Evolutionary conservation across 768 basidiomycete genomes (phyloP).

Genomic region (Tubosaeta sp.): DNA sequence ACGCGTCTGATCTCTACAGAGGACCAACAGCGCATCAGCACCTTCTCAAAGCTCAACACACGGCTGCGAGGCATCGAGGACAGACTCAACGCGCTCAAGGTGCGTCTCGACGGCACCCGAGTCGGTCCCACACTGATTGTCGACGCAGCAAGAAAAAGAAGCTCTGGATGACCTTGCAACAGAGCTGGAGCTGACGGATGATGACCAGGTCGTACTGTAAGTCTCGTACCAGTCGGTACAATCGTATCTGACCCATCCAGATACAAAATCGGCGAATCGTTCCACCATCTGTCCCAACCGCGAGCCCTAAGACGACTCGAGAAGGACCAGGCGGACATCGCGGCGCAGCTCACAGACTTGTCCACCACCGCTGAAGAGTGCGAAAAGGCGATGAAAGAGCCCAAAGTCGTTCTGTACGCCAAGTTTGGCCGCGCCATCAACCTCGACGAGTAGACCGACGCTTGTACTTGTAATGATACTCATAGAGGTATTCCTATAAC

Average conservation of each 20-base stretch:
- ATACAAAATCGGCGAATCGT: constrained; percentile 88
- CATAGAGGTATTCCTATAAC: constrained; percentile 10
- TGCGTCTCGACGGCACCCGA: constrained; percentile 26
- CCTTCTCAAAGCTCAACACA: constrained; percentile 87
- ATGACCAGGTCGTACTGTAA: constrained; percentile 74
- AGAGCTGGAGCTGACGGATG: constrained; percentile 87
- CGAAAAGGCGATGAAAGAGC: constrained; percentile 71
- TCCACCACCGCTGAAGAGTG: constrained; percentile 55
- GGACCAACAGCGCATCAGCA: constrained; percentile 89
- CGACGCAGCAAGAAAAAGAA: constrained; percentile 83
- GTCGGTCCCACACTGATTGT: background rate
- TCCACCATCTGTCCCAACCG: constrained; percentile 70
- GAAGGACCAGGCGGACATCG: constrained; percentile 59
- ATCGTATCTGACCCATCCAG: constrained; percentile 67
- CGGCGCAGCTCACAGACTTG: constrained; percentile 49
- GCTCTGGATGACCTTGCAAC: constrained; percentile 84
- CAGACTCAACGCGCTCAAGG: constrained; percentile 70
- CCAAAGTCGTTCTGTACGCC: constrained; percentile 77
- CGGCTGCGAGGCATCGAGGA: constrained; percentile 70
- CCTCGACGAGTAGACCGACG: constrained; percentile 60
- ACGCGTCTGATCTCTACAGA: constrained; percentile 33
- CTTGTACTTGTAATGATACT: background rate
- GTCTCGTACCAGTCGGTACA: constrained; percentile 20
- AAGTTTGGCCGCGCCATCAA: constrained; percentile 95
- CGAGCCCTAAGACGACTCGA: constrained; percentile 70